These are phyloP conservation scores for Phialocephala subalpina DNA, from an alignment of 2,329 filamentous ascomycete genomes.

Conservation along the genomic window DNA sequence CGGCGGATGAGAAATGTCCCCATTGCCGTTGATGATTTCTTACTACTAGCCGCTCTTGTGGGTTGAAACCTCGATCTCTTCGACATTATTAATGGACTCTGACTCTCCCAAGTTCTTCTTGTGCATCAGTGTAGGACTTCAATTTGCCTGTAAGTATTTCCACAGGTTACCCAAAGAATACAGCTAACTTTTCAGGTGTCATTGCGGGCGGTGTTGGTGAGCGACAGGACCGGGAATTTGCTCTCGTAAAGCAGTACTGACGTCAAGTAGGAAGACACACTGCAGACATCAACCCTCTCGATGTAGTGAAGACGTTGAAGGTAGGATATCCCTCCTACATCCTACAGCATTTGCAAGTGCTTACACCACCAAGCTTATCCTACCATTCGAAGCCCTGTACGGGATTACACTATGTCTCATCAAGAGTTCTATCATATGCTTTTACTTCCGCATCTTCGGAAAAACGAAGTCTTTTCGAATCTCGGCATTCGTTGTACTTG, in stretches of 20 bases:
- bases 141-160: background rate
- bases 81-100: background rate
- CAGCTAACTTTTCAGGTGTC: background rate
- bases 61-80: background rate
- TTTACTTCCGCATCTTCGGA: background rate
- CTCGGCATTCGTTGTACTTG: background rate
- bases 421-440: background rate
- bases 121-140: background rate
- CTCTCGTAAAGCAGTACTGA: no score
- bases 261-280: background rate
- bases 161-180: background rate
- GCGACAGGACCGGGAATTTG: no score
- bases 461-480: background rate
- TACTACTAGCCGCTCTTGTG: background rate
- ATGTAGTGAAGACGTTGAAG: conserved; percentile 1
- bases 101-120: background rate
- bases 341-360: background rate
- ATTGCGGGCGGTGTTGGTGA: conserved; percentile 4
- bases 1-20: background rate
- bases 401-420: background rate
- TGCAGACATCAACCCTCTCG: background rate
- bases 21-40: background rate
- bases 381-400: background rate
- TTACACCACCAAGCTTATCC: background rate
- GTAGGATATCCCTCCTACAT: background rate